Base-by-base conservation (phyloP, 805 yeast genomes). In the Lipomyces mesembrius region DNA sequence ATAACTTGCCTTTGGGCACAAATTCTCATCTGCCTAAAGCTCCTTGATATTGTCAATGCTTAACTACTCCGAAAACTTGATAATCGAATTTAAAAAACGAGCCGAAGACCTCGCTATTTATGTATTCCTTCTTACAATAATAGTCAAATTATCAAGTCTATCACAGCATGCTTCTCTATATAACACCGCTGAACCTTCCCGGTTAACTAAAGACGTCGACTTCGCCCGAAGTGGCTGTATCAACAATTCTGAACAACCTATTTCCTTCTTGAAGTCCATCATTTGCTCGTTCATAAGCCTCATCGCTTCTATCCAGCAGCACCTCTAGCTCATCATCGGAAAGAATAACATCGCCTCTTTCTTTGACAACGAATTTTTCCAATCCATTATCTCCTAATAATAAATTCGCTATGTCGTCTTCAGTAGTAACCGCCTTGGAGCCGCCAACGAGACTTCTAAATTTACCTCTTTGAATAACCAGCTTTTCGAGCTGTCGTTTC, bases 401-500 rank as follows among this genome's bases (percentile, higher is more conserved):
- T 14, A 68, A 49, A 22, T 12, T 49, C 2, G 53, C 22, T 39
- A 68, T 39, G 4, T 65, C 71, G 25, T 62, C 71, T 29, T 59
- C 66, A 17, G 60, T 60, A 3, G 20, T 37, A 17, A 14, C 52
- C n/a, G 34, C 37, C 37, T 39, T 51, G 27, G 62, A 37, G 25
- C 52, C 9, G 55, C 27, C 39, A 29, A 43, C 35, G 39, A 59
- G 43, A n/a, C 61, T 62, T 22, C 57, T 43, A 61, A 73, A 73
- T 54, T 73, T 73, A 20, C 74, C 74, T 17, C 60, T 65, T 35
- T 66, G 75, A 37, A 86, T 80, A 17, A 89, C 87, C 60, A 90
- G 83, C 66, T 88, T 87, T 72, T 92, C 97, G 66, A 93, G 81
- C 65, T 85, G 85, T 67, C 97, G 83, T 78, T 95, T 95, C 29